Percentiles rank a stretch among this genome's conserved stretches.
Conservation (phyloP, 352 stramenopile genomes). For the Thraustotheca clavata region DNA sequence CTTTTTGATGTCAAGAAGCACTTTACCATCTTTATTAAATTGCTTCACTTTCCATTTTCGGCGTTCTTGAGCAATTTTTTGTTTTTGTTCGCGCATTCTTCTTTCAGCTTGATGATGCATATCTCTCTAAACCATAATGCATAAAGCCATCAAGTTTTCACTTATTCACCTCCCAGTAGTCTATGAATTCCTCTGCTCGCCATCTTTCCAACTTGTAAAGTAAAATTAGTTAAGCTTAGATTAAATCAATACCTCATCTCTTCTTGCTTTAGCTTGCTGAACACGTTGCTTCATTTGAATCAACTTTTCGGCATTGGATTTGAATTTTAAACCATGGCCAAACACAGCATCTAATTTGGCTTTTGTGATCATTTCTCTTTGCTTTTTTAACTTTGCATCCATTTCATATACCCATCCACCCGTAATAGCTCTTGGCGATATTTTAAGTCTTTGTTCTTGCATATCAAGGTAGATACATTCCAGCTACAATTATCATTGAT, state of each 20-base stretch:
- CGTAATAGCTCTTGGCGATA: slow-evolving; percentile 67
- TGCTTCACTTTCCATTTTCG: slow-evolving; percentile 42
- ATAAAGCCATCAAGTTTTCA: not conserved
- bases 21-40: slow-evolving; percentile 48
- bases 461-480: slow-evolving; percentile 77
- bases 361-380: slow-evolving; percentile 48
- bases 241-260: slow-evolving; percentile 30
- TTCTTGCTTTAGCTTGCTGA: slow-evolving; percentile 34
- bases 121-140: not conserved
- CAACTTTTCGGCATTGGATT: slow-evolving; percentile 41
- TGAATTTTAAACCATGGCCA: slow-evolving; percentile 42
- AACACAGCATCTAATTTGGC: slow-evolving; percentile 57
- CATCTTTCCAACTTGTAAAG: slow-evolving; percentile 52
- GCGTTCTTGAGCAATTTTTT: slow-evolving; percentile 39
- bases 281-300: slow-evolving; percentile 31
- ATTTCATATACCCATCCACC: slow-evolving; percentile 79
- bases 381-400: slow-evolving; percentile 56
- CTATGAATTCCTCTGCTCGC: slow-evolving; percentile 67
- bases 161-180: slow-evolving; percentile 60
- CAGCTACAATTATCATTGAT: slow-evolving; percentile 30
- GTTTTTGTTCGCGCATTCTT: slow-evolving; percentile 25
- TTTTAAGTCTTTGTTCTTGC: slow-evolving; percentile 56
- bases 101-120: not conserved
- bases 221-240: not conserved
- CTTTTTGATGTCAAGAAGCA: not conserved